phyloP scores from a whole-genome alignment of 257 asterid species.

The Rehmannia glutinosa region DNA sequence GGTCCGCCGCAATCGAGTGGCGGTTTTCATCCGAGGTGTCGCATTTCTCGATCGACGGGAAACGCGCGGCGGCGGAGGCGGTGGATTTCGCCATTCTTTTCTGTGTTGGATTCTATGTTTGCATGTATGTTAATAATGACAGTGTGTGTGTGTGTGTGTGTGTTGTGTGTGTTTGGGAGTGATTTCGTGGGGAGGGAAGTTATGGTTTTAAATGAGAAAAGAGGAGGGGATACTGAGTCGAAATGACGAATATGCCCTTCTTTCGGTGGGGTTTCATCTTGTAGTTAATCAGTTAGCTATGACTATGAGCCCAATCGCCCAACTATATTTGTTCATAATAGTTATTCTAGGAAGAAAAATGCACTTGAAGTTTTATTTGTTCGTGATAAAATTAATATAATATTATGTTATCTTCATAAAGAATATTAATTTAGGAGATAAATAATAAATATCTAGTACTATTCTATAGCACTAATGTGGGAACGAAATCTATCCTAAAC shows the following conservation, averaged over 20 bases:
- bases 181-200: constrained; percentile 41
- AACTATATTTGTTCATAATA: no score
- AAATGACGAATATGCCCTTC: constrained; percentile 29
- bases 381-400: no score
- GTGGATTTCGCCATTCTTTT: constrained; percentile 33
- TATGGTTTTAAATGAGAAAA: constrained; percentile 48
- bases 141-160: constrained; percentile 6
- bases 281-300: constrained; percentile 16
- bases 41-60: constrained; percentile 77
- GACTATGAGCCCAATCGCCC: no score
- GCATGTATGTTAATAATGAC: constrained; percentile 20
- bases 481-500: no score
- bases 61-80: constrained; percentile 31
- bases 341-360: no score
- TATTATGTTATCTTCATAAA: no score
- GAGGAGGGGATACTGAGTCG: not conserved
- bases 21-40: constrained; percentile 37
- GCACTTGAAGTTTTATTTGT: no score
- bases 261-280: constrained; percentile 6
- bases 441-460: no score
- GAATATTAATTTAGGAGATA: no score
- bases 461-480: no score
- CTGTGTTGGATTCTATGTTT: constrained; percentile 2
- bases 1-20: constrained; percentile 86
- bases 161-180: not conserved